These are phyloP conservation scores for Crepidotus variabilis DNA, from an alignment of 768 basidiomycete genomes.

Conservation along the genomic window DNA sequence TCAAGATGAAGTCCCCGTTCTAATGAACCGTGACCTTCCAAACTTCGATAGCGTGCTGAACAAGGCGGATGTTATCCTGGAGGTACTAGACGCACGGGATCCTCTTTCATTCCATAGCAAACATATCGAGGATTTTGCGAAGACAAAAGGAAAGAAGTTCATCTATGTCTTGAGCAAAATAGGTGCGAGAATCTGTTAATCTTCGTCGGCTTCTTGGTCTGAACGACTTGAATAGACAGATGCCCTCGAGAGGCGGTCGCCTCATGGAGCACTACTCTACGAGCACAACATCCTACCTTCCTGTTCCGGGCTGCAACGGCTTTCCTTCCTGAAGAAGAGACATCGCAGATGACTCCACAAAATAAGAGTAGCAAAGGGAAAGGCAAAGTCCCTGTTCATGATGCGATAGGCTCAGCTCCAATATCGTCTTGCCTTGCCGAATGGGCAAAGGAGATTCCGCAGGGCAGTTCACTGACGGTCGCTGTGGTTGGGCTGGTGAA, in stretches of 20 bases:
- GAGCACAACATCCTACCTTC: conserved; percentile 56
- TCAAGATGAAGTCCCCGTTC: conserved; percentile 54
- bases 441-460: conserved; percentile 43
- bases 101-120: conserved; percentile 67
- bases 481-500: conserved; percentile 85
- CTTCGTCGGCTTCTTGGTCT: background rate
- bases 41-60: conserved; percentile 67
- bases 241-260: conserved; percentile 74
- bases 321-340: conserved; percentile 45
- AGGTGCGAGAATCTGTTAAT: conserved; percentile 44
- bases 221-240: conserved; percentile 47
- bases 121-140: conserved; percentile 54
- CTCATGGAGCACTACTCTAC: conserved; percentile 64
- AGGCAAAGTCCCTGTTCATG: conserved; percentile 35
- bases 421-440: conserved; percentile 45
- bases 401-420: conserved; percentile 59
- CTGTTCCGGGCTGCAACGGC: conserved; percentile 72
- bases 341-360: conserved; percentile 12
- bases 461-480: conserved; percentile 53
- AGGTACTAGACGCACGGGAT: conserved; percentile 85
- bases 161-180: conserved; percentile 84
- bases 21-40: conserved; percentile 62
- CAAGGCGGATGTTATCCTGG: conserved; percentile 71
- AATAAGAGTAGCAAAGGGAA: conserved; percentile 37
- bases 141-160: conserved; percentile 37